Evolutionary conservation across 495 filamentous ascomycete genomes (phyloP), one percentile per base, ranked within the genome.

Genomic region (Lindgomyces ingoldianus): DNA sequence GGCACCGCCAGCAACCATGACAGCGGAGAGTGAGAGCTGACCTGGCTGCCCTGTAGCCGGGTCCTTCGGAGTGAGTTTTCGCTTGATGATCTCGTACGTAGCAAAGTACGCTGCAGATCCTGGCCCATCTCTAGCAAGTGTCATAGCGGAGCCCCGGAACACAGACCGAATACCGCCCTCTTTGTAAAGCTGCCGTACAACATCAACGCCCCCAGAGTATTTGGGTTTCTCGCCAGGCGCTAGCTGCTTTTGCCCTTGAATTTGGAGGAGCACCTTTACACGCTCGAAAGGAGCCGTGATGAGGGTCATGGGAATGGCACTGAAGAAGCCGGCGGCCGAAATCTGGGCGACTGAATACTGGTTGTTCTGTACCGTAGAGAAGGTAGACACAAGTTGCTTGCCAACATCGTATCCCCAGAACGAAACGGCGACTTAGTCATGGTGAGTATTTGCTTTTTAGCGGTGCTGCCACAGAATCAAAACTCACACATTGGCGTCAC

Each of bases 251-350:
- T 97, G 93, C 65, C 93, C 93, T 74, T 98, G 94, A 62, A 98
- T 96, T 76, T 98, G 94, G 2, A 98, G 87, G 50, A 98, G 91
- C 18, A 98, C 93, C 80, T 98, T 98, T 67, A 98, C 92, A 65
- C 94, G 93, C 84, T 98, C 94, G 71, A 98, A 97, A 59, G 95
- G 94, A 0, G 95, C 94, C 2, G 94, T 98, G 79, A 98, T 97
- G 74, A 91, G 75, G 0, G 95, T 98, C 92, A 96, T 96, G 68
- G 94, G 94, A 62, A 98, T 91, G 48, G 94, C 94, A 69, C 89
- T 93, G 86, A 98, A 96, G 85, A 96, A 96, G 56, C 94, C 94
- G 12, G 94, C 94, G 24, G 89, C 84, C 27, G 91, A 91, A 79
- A 95, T 88, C 75, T 98, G 94, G 24, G 82, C 89, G 72, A 96